Base-by-base conservation (phyloP, 148 eudicot species). In the Amaranthus cruentus region DNA sequence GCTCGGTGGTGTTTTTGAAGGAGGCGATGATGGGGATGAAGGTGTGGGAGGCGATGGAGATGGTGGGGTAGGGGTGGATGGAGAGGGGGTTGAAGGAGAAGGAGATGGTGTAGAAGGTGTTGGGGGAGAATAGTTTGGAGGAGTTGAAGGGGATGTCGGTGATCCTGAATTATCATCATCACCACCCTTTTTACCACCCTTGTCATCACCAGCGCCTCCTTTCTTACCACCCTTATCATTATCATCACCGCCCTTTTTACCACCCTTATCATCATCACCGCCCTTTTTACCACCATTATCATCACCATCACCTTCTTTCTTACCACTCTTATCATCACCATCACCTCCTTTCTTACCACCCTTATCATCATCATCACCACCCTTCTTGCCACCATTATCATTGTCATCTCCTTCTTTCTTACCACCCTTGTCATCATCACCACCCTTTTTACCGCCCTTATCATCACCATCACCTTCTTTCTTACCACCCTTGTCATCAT, bases 41-140 rank as follows among this genome's bases (percentile, higher is more conserved):
- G 55, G 10, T 0, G 77, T 42, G 21, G 78, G 21, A 5, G 82
- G 21, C 2, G 83, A 5, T 3, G 78, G 42, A 3, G 74, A 6
- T 2, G 77, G 49, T 1, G 80, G 9, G 13, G 76, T 5, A 55
- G 72, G 80, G 8, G 80, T 3, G 3, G 66, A 61, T 4, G 66
- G 7, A 6, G 68, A 3, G 7, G 81, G 63, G 14, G 66, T 10
- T 4, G 77, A 18, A 13, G 76, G 52, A 4, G 76, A 14, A 5
- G 67, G 47, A 1, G 68, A 3, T 8, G 56, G 21, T 3, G 69
- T 28, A 2, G 81, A 44, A 4, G 59, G 44, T 9, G 70, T 6
- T 21, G 63, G 5, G 2, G 78, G 56, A 0, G 51, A 18, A 13
- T 62, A 58, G 38, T 51, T 11, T 10, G 69, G 18, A 2, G 78